Percentiles rank a stretch among this genome's conserved stretches.
Evolutionary conservation across 306 rosid genomes (phyloP).

Genomic region (Hippophae tibetana): DNA sequence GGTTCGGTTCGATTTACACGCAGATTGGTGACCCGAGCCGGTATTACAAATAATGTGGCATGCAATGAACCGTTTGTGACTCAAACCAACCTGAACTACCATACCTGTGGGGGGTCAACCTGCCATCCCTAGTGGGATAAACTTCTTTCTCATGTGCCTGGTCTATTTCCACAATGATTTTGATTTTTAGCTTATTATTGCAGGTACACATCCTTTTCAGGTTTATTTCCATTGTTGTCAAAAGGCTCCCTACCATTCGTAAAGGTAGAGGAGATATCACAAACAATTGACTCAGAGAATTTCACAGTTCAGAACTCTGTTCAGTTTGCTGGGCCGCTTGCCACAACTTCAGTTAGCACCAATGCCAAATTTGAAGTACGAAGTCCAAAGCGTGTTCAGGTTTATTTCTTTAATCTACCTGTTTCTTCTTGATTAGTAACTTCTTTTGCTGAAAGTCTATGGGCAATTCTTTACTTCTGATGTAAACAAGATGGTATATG

Average conservation of each 20-base stretch:
- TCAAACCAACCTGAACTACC: no score
- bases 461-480: background rate
- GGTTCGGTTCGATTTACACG: no score
- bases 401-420: constrained; percentile 9
- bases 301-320: constrained; percentile 80
- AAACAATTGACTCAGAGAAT: constrained; percentile 59
- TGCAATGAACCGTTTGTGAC: no score
- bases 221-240: constrained; percentile 70
- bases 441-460: background rate
- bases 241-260: constrained; percentile 55
- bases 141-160: no score
- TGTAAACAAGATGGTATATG: background rate
- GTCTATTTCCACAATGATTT: background rate
- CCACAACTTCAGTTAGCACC: constrained; percentile 79
- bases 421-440: background rate
- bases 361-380: constrained; percentile 74
- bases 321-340: constrained; percentile 64
- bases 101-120: no score
- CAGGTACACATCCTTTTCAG: constrained; percentile 78
- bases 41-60: no score
- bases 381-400: constrained; percentile 90
- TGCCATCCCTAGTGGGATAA: no score
- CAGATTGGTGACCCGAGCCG: no score
- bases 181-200: constrained; percentile 7
- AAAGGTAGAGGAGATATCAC: constrained; percentile 85